Conservation (phyloP, 345 rosid genomes). For the Mangifera indica region DNA sequence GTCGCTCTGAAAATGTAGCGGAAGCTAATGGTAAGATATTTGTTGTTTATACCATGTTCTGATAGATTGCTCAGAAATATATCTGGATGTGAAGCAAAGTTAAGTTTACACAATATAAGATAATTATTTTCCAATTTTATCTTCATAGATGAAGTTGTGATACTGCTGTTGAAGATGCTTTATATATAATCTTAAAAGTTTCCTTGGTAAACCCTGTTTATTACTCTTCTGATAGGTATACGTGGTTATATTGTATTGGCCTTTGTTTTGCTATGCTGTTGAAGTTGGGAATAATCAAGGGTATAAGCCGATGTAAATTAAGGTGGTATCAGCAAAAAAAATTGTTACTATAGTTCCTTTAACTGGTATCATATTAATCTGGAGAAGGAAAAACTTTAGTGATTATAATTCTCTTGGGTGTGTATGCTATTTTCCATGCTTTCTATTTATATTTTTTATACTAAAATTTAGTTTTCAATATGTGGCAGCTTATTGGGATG, state of each 20-base stretch:
- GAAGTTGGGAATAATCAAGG: neutral
- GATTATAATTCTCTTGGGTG: neutral
- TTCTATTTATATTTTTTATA: constrained; percentile 6
- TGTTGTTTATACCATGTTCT: constrained; percentile 14
- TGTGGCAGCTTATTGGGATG: constrained; percentile 83
- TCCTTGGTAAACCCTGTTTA: neutral
- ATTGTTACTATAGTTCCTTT: neutral
- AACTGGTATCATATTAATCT: neutral
- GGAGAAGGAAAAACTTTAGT: neutral
- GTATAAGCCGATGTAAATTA: neutral
- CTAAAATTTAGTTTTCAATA: constrained; percentile 24
- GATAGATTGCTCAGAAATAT: constrained; percentile 2
- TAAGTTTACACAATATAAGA: neutral
- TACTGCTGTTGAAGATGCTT: neutral
- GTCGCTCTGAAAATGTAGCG: constrained; percentile 75
- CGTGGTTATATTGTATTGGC: neutral
- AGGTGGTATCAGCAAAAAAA: neutral
- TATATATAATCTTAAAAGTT: neutral
- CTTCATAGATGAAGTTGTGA: neutral
- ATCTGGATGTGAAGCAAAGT: neutral
- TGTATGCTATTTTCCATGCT: neutral
- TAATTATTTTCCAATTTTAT: neutral
- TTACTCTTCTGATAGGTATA: neutral
- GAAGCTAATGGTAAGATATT: constrained; percentile 83
- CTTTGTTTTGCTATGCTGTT: constrained; percentile 4